Evolutionary conservation across 257 asterid genomes (phyloP), one percentile per base, ranked within the genome.

Genomic region (Ilex asprella): DNA sequence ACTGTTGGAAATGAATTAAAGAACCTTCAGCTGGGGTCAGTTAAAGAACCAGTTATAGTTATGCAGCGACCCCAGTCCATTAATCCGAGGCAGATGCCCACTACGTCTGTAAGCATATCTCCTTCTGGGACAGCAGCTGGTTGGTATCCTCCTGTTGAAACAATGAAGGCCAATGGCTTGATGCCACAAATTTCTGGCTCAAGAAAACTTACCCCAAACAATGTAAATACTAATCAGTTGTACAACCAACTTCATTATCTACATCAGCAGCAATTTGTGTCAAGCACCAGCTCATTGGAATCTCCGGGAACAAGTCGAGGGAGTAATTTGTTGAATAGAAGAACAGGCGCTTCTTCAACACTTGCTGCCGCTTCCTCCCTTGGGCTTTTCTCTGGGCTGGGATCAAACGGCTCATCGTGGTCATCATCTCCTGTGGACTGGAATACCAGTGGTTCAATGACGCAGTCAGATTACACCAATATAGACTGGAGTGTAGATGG

Each of bases 401-500:
- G 88, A 11, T 54, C 67, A 15, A 74, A 70, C 46, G 78, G 87
- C 53, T 51, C 76, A 10, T 76, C 81, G 3, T 82, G 85, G 51
- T 65, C 83, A 16, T 62, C 76, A 7, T 73, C 86, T 55, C 76
- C 75, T 8, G 77, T 82, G 60, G 86, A 80, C 71, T 87, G 95
- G 92, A 82, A 59, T 62, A 73, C 76, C 11, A 79, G 82, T 43
- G 58, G 79, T 39, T 64, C 86, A 30, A 73, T 72, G 78, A 29
- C 39, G 60, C 88, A 83, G 71, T 73, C 73, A 11, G 92, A 87
- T 76, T 84, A 84, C 59, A 55, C 76, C 50, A 81, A 67, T 67
- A 79, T 87, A 59, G 95, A 87, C 79, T 87, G 95, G 95, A 84
- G 84, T 69, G 73, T 87, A 75, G 81, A 80, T 71, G 78, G 76